Conservation (phyloP, 441 rosid genomes). For the Adansonia gregorii region DNA sequence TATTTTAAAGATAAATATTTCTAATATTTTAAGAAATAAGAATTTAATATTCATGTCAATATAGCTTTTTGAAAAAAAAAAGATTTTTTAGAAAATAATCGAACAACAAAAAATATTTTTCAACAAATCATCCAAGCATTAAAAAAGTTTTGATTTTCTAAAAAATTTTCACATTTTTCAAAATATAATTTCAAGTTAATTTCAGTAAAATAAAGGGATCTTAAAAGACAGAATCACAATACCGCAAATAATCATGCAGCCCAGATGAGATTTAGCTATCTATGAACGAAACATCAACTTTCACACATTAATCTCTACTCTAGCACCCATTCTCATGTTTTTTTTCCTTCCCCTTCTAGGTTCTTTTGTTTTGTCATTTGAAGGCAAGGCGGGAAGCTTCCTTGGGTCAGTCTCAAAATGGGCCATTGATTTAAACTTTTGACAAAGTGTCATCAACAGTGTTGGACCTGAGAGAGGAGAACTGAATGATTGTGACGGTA, state of each 20-base stretch:
- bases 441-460: conserved; percentile 21
- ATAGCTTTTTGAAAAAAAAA: too few relatives aligned
- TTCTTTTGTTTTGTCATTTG: conserved; percentile 19
- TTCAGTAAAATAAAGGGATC: too few relatives aligned
- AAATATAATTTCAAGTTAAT: too few relatives aligned
- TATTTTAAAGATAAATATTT: too few relatives aligned
- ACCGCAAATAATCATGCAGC: not conserved
- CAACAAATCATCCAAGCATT: too few relatives aligned
- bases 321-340: not conserved
- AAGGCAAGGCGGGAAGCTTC: not conserved
- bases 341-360: not conserved
- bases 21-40: too few relatives aligned
- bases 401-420: conserved; percentile 42
- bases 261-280: conserved; percentile 20
- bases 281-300: conserved; percentile 28
- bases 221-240: too few relatives aligned
- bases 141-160: too few relatives aligned
- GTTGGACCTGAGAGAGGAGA: conserved; percentile 36
- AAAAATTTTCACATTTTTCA: too few relatives aligned
- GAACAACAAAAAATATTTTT: too few relatives aligned
- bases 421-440: conserved; percentile 30
- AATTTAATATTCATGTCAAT: too few relatives aligned
- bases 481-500: conserved; percentile 27
- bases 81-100: too few relatives aligned
- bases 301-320: not conserved